Evolutionary conservation across 129 eudicot species (phyloP).

Genomic region (Flaveria sonorensis): DNA sequence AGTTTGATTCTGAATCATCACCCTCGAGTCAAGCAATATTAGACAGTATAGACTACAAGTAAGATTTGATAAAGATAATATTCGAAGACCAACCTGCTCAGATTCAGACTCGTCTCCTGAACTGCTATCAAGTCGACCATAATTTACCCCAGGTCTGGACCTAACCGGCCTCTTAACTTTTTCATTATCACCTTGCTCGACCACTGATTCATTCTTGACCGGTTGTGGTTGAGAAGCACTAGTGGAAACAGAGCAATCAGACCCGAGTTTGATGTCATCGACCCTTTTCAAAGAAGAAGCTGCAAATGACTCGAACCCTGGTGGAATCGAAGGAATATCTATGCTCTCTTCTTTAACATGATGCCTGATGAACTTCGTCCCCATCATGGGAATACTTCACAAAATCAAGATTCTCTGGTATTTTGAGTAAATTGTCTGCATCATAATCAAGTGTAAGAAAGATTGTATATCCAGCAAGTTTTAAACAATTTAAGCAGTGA

Average conservation of each 20-base stretch:
- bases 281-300: conserved; percentile 63
- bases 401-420: conserved; percentile 6
- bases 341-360: conserved; percentile 76
- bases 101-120: conserved; percentile 77
- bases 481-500: neutral
- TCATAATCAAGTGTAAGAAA: conserved; percentile 30
- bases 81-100: conserved; percentile 54
- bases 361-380: conserved; percentile 69
- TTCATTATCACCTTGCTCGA: neutral
- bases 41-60: neutral
- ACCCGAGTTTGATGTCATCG: conserved; percentile 42
- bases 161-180: neutral
- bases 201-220: conserved; percentile 17
- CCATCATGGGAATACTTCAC: conserved; percentile 44
- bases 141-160: conserved; percentile 47
- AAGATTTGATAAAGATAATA: neutral
- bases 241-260: conserved; percentile 45
- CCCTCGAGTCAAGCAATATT: conserved; percentile 17
- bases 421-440: conserved; percentile 30
- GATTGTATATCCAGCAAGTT: neutral
- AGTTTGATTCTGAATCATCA: conserved; percentile 47
- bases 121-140: conserved; percentile 50
- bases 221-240: conserved; percentile 42
- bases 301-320: conserved; percentile 88
- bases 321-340: conserved; percentile 84